Percentiles rank a stretch among this genome's conserved stretches.
Conservation (phyloP, 768 basidiomycete species). For the Mycena kentingensis region DNA sequence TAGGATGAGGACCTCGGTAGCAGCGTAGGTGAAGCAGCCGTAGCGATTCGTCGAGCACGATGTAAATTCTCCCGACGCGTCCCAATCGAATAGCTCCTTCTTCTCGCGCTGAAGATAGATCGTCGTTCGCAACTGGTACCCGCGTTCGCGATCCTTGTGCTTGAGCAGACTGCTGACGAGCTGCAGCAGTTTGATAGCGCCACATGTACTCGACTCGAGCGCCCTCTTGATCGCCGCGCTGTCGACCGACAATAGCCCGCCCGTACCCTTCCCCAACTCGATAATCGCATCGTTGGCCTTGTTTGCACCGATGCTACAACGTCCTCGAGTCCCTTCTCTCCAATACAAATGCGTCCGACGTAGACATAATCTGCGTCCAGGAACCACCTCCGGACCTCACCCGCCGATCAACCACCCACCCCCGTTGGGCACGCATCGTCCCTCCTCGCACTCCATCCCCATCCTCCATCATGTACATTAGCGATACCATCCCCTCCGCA, state of each 20-base stretch:
- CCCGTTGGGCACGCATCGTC: background rate
- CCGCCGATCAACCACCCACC: no score
- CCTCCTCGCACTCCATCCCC: background rate
- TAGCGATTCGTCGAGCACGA: constrained; percentile 4
- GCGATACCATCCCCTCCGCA: constrained; percentile 1
- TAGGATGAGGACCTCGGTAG: constrained; percentile 19
- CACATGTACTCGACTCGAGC: constrained; percentile 24
- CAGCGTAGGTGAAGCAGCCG: constrained; percentile 13
- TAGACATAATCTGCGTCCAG: no score
- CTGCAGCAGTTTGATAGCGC: constrained; percentile 27
- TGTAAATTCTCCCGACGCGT: constrained; percentile 14
- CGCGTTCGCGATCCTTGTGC: constrained; percentile 32
- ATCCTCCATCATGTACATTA: background rate
- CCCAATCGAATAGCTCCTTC: constrained; percentile 1
- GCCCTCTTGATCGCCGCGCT: constrained; percentile 22
- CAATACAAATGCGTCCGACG: no score
- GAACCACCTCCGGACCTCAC: no score
- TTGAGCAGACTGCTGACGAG: constrained; percentile 30
- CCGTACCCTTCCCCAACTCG: no score
- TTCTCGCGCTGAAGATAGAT: constrained; percentile 20
- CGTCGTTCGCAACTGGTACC: constrained; percentile 24
- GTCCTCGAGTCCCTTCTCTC: no score
- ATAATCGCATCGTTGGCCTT: no score
- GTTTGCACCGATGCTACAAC: no score
- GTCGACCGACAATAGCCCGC: no score